These are phyloP conservation scores for Pythium dissimile DNA, from an alignment of 352 stramenopile species.

Conservation along the genomic window DNA sequence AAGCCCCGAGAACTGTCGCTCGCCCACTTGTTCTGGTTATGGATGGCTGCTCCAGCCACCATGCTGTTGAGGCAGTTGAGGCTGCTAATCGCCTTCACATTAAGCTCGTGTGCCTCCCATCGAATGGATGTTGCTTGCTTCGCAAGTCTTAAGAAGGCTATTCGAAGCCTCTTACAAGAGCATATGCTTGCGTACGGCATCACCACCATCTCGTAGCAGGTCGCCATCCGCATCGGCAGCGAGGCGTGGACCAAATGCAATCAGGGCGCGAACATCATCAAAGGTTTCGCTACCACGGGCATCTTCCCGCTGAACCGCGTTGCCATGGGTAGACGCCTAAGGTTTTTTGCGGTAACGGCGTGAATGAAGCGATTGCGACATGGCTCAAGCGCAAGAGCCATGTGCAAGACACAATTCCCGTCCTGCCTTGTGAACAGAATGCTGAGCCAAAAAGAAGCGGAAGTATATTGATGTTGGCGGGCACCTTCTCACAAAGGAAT, in stretches of 20 bases:
- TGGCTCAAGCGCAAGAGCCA: no score
- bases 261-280: background rate
- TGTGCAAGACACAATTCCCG: no score
- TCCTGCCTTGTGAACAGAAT: no score
- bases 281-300: background rate
- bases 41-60: constrained; percentile 19
- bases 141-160: constrained; percentile 11
- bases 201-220: background rate
- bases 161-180: constrained; percentile 12
- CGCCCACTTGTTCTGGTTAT: constrained; percentile 6
- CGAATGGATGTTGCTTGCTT: constrained; percentile 18
- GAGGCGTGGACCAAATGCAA: background rate
- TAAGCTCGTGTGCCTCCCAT: constrained; percentile 9
- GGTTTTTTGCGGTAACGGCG: background rate
- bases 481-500: no score
- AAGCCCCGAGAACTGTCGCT: background rate
- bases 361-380: background rate
- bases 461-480: no score
- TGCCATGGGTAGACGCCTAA: background rate
- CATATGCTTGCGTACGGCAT: background rate
- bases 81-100: background rate
- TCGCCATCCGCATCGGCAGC: background rate
- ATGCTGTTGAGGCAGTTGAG: constrained; percentile 1
- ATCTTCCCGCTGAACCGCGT: background rate
- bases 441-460: no score